Conservation (phyloP, 257 asterid species). For the Plantago ovata region DNA sequence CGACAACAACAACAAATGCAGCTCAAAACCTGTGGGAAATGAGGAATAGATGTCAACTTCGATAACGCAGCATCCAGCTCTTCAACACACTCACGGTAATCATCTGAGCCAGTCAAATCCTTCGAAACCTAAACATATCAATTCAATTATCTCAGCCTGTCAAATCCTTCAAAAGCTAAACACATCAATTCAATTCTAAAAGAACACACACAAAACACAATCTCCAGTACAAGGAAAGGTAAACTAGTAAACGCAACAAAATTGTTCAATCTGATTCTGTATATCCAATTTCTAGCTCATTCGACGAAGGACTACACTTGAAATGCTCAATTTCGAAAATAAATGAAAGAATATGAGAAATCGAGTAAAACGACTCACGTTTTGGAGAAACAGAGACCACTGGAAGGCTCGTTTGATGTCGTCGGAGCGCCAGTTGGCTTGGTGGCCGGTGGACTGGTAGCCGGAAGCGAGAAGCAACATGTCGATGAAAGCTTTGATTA, state of each 20-base stretch:
- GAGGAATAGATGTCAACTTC: slow-evolving; percentile 37
- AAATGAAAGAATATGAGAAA: neutral
- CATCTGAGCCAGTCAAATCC: slow-evolving; percentile 40
- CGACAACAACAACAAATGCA: neutral
- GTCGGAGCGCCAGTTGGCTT: slow-evolving; percentile 59
- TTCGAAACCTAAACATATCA: slow-evolving; percentile 53
- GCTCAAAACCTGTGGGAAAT: slow-evolving; percentile 54
- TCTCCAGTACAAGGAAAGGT: too few species aligned
- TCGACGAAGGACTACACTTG: too few species aligned
- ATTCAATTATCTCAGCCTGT: slow-evolving; percentile 38
- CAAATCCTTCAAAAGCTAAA: slow-evolving; percentile 50
- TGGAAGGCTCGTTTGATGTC: slow-evolving; percentile 53
- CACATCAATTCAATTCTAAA: too few species aligned
- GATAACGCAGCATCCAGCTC: slow-evolving; percentile 57
- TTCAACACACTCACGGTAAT: slow-evolving; percentile 43
- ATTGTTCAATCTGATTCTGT: too few species aligned
- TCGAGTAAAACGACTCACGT: slow-evolving; percentile 27
- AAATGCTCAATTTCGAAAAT: too few species aligned
- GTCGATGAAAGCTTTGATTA: slow-evolving; percentile 51
- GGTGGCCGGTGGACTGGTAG: slow-evolving; percentile 68
- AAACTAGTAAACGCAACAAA: too few species aligned
- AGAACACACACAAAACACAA: too few species aligned
- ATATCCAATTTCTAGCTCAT: too few species aligned
- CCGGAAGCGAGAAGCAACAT: slow-evolving; percentile 68
- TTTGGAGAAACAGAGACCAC: slow-evolving; percentile 64